Evolutionary conservation across 2,329 filamentous ascomycete species (phyloP), one percentile per base, ranked within the genome.

Genomic region (Monosporascus sp.): DNA sequence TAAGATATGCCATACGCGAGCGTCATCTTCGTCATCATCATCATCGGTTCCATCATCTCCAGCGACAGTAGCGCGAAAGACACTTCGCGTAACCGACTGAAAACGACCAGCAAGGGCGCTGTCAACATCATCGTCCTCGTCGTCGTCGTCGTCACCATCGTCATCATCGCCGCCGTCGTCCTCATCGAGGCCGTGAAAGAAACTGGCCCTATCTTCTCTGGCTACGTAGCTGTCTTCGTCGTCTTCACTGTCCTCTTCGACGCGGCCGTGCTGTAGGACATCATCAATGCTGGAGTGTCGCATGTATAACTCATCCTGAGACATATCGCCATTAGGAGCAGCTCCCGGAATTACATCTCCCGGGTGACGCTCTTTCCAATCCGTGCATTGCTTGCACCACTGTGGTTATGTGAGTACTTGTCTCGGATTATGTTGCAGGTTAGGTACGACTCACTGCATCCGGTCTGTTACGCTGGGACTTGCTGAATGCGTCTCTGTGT

Each of bases 301-400:
- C 31, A 35, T 37, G 5, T 49, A 39, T 6, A 48, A 17, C 14
- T 58, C 58, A 27, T 51, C 35, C 6, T 9, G 3, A 5, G 49
- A 37, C 22, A 60, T 11, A 4, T 51, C 35, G 6, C 37, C 53
- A n/a, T 49, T 59, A 31, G 62, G 70, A 35, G 53, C 54, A 5
- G 57, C 56, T 47, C 52, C 60, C 4, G 62, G 63, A 3, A 54
- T 48, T 25, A 60, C 61, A n/a, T 63, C 57, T 5, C 55, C 59
- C 48, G 64, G 62, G 6, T 58, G 55, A 17, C 58, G 60, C 17
- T 53, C 41, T n/a, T 62, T 64, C 67, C 68, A 73, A 2, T 62
- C 57, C 0, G 63, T 67, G 53, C 72, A 74, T 5, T 56, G 49
- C 2, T 59, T 56, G 55, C 71, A 74, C 67, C 69, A 70, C 69